Base-by-base conservation (phyloP, 73 alveolate species). In the Uronychia setigera region DNA sequence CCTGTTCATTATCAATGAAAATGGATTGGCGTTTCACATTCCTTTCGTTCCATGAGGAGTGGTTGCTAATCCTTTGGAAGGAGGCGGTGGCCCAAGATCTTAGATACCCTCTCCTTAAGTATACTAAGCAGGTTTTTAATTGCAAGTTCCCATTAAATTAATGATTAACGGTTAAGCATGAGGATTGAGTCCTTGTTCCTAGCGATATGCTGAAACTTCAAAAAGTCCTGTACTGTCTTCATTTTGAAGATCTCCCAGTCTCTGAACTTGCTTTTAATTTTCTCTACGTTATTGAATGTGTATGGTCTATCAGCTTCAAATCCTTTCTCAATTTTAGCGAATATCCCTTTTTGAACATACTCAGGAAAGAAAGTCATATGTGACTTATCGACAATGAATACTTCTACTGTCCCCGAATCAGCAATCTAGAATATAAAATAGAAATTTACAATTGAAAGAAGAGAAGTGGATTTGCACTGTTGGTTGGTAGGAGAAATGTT, bases 161-260 rank as follows among this genome's bases (percentile, higher is more conserved):
- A n/a, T n/a, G n/a, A 13, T 85, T 87, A 85, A 13, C 92, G 25
- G 32, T 85, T 85, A 60, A 85, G 32, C 33, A 32, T 78, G 27
- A 85, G 75, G 0, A 85, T 58, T 19, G 33, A 25, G 0, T 25
- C 31, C 33, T 58, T 85, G 27, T 79, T 77, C n/a, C 82, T n/a
- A 32, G 33, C 87, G 9, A 74, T 81, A 79, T 85, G 79, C 1
- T 58, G 29, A 31, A 79, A 30, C 82, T 79, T 85, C 1, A 85
- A 77, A 1, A 85, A 34, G 74, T 78, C 76, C n/a, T 79, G 67
- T 25, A 85, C 86, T 58, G 86, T 81, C 58, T 86, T 85, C 77
- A 86, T 25, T 33, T 86, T 86, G 79, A 80, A 86, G 59, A 30
- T 59, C 33, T 86, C 92, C 92, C 92, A 86, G 28, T 86, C 92